Evolutionary conservation across 108 stramenopile species (phyloP).

Genomic region (Cyclostephanos tholiformis): DNA sequence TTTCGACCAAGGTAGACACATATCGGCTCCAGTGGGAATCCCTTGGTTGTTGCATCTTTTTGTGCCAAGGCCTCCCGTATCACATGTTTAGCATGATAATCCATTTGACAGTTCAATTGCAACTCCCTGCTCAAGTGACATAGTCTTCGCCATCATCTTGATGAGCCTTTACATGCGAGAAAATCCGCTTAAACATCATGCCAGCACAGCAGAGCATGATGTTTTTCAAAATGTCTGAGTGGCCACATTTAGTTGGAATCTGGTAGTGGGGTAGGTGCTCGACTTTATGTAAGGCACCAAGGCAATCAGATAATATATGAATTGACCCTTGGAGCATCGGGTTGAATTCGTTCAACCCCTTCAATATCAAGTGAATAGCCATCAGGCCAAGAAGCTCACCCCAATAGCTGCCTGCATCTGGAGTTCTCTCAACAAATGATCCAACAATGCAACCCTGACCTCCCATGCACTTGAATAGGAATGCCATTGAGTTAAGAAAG

Average conservation of each 20-base stretch:
- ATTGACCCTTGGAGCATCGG: no score
- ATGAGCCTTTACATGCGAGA: not conserved
- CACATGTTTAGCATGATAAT: not conserved
- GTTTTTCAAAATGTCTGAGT: not conserved
- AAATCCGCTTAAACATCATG: not conserved
- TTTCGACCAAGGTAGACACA: not conserved
- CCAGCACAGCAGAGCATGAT: not conserved
- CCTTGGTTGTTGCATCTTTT: not conserved
- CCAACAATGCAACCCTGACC: no score
- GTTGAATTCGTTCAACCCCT: no score
- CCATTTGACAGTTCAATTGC: not conserved
- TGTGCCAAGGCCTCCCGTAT: not conserved
- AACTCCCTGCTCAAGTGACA: not conserved
- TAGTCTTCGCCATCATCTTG: not conserved
- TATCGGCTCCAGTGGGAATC: not conserved
- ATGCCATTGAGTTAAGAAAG: no score
- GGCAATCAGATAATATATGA: slow-evolving; percentile 2
- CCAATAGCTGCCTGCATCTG: no score
- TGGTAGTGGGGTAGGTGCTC: not conserved
- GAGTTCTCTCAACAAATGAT: no score
- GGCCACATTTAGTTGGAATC: no score
- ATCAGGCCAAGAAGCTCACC: no score
- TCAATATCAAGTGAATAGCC: no score
- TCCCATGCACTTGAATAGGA: no score
- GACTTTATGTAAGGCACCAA: not conserved